Evolutionary conservation across 2,329 filamentous ascomycete genomes (phyloP), one percentile per base, ranked within the genome.

Genomic region (Aspergillus viridinutans): DNA sequence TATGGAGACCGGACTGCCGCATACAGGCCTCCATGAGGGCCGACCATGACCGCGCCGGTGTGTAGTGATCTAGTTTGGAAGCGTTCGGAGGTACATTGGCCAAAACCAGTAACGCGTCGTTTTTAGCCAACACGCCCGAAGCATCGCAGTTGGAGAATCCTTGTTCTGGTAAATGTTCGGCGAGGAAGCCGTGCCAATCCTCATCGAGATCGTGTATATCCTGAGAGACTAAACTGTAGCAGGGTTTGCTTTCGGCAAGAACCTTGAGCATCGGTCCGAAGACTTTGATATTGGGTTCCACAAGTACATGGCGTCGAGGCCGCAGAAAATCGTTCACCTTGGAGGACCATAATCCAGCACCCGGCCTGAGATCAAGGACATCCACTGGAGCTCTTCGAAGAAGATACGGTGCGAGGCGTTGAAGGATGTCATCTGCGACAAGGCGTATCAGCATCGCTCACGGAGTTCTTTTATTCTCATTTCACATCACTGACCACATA

Each of bases 331-430:
- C 80, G 69, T 96, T 86, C 0, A 97, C 78, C 66, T 88, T 90
- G 28, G 79, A 78, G 35, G 92, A 96, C 85, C 89, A 94, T 2
- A 96, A 54, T 8, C 92, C 90, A 1, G 78, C 77, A 14, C 92
- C 92, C 0, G 93, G 93, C 71, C 92, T 90, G 55, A 96, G 78
- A 69, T 97, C 93, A 65, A 99, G 78, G 48, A 97, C 82, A 66
- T 96, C 92, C 74, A 92, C 92, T 54, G 90, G 90, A 51, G 80
- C 77, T 72, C 94, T 87, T 48, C 85, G 83, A 35, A 84, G 76
- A 20, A 97, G 81, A 2, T 85, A 85, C 1, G 83, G 81, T 2
- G 83, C 84, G n/a, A 95, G 76, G 58, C 90, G 90, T 6, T 83
- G 70, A 49, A 96, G 65, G 14, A 89, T 77, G 64, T 93, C 86